Base-by-base conservation (phyloP, 2,329 filamentous ascomycete species). In the Elsinoe necatrix region DNA sequence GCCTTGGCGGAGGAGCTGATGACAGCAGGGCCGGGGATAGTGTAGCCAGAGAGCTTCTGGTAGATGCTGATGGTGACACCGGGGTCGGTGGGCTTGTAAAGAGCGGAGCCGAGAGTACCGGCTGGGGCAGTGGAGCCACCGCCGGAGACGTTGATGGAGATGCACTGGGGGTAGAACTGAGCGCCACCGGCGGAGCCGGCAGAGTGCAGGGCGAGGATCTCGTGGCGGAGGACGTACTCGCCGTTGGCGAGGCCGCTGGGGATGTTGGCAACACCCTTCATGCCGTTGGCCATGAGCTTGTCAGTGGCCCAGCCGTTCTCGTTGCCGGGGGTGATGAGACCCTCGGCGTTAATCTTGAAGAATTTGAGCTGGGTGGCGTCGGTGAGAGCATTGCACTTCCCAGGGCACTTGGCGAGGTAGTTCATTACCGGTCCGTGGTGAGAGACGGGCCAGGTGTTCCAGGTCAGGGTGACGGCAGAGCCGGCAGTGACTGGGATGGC, bases 401-500 rank as follows among this genome's bases (percentile, higher is more conserved):
- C 80, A 39, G 54, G 51, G 70, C 80, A 83, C 63, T 75, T 75
- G 56, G 83, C 83, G 14, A 85, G 71, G 72, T 85, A 86, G 67
- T 78, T 78, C 60, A 86, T 75, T 63, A 86, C 77, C 7, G 83
- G 82, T 1, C 81, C 81, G 61, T 83, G 75, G 72, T 87, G 80
- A 56, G 75, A 78, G 8, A 78, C 73, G n/a, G 84, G 83, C 84
- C 84, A 87, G 14, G 73, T 72, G 58, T 75, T 80, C 84, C 84
- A 87, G 63, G 80, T 75, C 50, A 87, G 69, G 58, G 78, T 72
- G 62, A 87, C 67, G 7, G 73, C 74, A 61, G 74, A 73, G 60
- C 84, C 85, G 12, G 83, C 84, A n/a, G 75, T 72, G 35, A 85
- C 77, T n/a, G 76, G 71, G 16, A 78, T 39, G 48, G 48, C 29